A percentile compares a stretch with the other conserved stretches of the same genome.
Evolutionary conservation across 202 grass and related monocot species (phyloP).

Genomic region (Digitaria exilis): DNA sequence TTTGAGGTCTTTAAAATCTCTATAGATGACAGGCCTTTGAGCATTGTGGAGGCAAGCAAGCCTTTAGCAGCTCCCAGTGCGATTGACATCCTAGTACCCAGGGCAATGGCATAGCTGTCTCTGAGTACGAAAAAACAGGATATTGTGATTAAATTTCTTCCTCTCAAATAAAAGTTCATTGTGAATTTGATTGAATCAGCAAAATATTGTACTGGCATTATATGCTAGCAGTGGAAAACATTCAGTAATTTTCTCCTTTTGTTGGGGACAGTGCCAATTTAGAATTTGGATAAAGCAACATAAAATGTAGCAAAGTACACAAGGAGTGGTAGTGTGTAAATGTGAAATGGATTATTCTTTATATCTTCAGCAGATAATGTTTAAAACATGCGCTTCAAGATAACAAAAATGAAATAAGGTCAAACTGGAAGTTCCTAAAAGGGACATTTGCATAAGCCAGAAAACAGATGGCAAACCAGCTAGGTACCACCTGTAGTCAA

Average conservation of each 20-base stretch:
- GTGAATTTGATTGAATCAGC: background rate
- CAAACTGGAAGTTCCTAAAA: slow-evolving; percentile 9
- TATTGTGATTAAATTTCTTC: background rate
- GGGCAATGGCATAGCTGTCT: slow-evolving; percentile 72
- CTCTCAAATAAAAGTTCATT: slow-evolving; percentile 8
- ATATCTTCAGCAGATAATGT: background rate
- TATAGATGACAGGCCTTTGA: slow-evolving; percentile 90
- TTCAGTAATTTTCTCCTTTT: background rate
- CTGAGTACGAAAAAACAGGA: slow-evolving; percentile 44
- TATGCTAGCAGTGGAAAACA: slow-evolving; percentile 2
- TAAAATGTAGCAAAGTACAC: background rate
- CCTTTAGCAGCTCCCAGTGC: slow-evolving; percentile 94
- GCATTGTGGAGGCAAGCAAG: slow-evolving; percentile 95
- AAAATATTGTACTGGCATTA: background rate
- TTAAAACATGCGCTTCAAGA: background rate
- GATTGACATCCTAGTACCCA: slow-evolving; percentile 97
- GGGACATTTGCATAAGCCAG: background rate
- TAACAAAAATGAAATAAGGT: background rate
- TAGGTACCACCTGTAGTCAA: too few species aligned
- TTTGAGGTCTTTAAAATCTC: slow-evolving; percentile 99
- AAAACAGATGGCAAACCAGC: background rate
- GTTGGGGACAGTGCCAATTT: background rate
- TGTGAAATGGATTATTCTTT: background rate
- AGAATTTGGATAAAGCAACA: background rate
- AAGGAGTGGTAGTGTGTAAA: background rate